Evolutionary conservation across 2,329 filamentous ascomycete genomes (phyloP), one percentile per base, ranked within the genome.

Genomic region (Botryotinia globosa): DNA sequence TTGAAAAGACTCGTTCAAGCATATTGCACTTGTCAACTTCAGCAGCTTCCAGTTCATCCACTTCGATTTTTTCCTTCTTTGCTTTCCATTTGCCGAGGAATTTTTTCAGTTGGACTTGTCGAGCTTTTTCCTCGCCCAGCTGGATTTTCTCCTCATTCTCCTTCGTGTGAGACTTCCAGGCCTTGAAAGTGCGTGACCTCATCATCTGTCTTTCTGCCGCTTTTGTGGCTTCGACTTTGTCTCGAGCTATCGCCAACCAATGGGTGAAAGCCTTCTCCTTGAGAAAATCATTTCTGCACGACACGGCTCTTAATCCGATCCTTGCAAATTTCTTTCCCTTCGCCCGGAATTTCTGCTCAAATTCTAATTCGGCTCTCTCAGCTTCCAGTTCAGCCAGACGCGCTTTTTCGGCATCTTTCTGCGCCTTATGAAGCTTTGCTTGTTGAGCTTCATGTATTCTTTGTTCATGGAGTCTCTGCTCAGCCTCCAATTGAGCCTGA

Each of bases 181-280:
- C 88, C 73, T 87, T 88, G 80, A 93, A 93, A 74, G 90, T 90
- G 72, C 88, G 87, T 20, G 87, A 88, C 72, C 90, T 86, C 71
- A 96, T 83, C 74, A 94, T 89, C 79, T 93, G 91, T 74, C 89
- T 85, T 74, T 91, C 87, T 32, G 92, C 93, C 59, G 89, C 85
- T 7, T 87, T 88, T 6, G 92, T 93, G 58, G 88, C 87, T 74
- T 89, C 86, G 25, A 89, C 84, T 78, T 93, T 88, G 22, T 92
- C 89, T 9, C 85, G 86, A 18, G 92, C 87, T 68, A 87, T 84
- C 71, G 87, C 86, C 18, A 87, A 87, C 93, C 93, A 97, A 75
- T 91, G 89, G 1, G 85, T 87, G 72, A 93, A 89, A 3, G 88
- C 86, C 79, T 89, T 90, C 5, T 85, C 87, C 73, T 91, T 81